Evolutionary conservation across 495 filamentous ascomycete genomes (phyloP).

Genomic region (Podospora pseudocomata): DNA sequence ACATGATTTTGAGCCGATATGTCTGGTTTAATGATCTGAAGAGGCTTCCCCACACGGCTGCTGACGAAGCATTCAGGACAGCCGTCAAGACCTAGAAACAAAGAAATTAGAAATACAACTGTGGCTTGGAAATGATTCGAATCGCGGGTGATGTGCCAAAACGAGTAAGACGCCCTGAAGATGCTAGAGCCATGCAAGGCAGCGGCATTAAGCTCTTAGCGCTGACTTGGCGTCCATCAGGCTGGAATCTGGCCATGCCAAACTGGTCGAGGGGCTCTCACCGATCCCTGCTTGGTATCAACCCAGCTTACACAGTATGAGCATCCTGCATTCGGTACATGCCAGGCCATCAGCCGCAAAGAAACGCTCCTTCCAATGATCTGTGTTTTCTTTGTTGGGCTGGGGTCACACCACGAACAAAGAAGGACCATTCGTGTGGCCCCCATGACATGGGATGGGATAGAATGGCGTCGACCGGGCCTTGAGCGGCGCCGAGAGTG

Average conservation of each 20-base stretch:
- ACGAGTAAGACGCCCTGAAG: background rate
- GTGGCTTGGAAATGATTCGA: background rate
- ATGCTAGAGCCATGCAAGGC: background rate
- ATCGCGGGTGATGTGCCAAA: too few relatives aligned
- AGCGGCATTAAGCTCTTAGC: conserved; percentile 7
- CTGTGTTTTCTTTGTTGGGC: background rate
- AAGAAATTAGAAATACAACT: background rate
- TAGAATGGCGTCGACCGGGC: background rate
- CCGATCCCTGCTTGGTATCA: background rate
- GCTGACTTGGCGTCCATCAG: conserved; percentile 3
- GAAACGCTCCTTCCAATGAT: background rate
- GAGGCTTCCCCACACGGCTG: conserved; percentile 19
- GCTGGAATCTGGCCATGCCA: conserved; percentile 1
- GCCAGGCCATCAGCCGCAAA: background rate
- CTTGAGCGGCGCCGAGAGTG: background rate
- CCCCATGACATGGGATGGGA: background rate
- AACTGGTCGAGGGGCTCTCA: background rate
- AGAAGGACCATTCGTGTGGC: background rate
- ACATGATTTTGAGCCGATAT: conserved; percentile 42
- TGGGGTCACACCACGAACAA: background rate
- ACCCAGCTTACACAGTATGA: conserved; percentile 3
- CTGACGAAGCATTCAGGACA: background rate
- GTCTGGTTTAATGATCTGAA: conserved; percentile 45
- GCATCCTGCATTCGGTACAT: background rate
- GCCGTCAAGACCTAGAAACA: background rate